Percentiles rank a stretch among this genome's conserved stretches.
These are phyloP conservation scores for Spirogloea muscicola DNA, from an alignment of 139 green algal genomes.

Conservation along the genomic window DNA sequence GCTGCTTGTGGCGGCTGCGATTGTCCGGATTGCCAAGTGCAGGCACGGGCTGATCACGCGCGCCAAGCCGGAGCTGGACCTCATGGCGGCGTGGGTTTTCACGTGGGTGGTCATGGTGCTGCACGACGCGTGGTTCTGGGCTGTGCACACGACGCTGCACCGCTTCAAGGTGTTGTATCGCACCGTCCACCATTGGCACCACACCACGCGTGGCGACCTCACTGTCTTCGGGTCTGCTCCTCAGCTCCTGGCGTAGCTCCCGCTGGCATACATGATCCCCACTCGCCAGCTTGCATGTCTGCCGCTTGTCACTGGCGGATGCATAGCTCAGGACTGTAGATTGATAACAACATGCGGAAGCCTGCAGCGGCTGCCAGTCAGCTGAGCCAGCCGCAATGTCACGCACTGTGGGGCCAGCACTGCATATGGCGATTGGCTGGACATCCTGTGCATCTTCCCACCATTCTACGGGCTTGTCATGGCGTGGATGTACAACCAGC, in stretches of 20 bases:
- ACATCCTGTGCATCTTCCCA: constrained; percentile 2
- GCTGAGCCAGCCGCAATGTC: too few relatives aligned
- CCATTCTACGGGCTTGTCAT: constrained; percentile 7
- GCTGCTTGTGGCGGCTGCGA: too few relatives aligned
- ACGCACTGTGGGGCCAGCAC: too few relatives aligned
- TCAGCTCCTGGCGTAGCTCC: too few relatives aligned
- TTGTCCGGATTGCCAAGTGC: neutral
- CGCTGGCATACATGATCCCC: too few relatives aligned
- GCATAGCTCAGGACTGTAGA: too few relatives aligned
- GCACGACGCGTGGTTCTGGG: constrained; percentile 41
- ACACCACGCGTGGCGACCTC: constrained; percentile 4
- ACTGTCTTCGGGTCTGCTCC: too few relatives aligned
- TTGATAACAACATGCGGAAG: too few relatives aligned
- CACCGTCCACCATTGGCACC: constrained; percentile 9
- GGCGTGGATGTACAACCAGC: neutral
- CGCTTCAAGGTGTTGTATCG: constrained; percentile 21
- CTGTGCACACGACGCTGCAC: constrained; percentile 24
- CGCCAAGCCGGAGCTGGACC: neutral
- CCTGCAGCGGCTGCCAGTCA: too few relatives aligned
- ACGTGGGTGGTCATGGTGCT: constrained; percentile 22
- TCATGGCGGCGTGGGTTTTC: neutral
- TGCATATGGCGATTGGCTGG: too few relatives aligned
- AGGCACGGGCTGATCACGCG: neutral
- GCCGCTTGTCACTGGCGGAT: too few relatives aligned
- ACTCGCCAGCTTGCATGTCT: too few relatives aligned